phyloP scores from a whole-genome alignment of 2,329 filamentous ascomycete species.

The Calonectria crousiana region DNA sequence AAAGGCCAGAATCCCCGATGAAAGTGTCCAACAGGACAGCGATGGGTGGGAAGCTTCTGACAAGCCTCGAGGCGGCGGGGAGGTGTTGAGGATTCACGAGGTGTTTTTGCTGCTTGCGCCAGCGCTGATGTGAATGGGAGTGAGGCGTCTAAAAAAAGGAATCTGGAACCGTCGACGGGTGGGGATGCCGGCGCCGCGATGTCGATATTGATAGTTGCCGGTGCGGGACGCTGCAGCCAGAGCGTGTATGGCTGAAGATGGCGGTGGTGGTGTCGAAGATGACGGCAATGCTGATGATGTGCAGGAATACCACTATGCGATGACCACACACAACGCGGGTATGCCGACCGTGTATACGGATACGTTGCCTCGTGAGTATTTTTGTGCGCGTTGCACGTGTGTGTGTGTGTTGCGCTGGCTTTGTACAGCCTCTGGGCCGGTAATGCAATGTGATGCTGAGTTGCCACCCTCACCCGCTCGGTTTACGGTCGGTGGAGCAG shows the following conservation, averaged over 20 bases:
- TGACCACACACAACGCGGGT: neutral
- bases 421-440: neutral
- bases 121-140: neutral
- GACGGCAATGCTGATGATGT: slow-evolving; percentile 3
- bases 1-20: neutral
- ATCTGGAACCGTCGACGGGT: slow-evolving; percentile 13
- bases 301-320: neutral
- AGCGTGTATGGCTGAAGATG: neutral
- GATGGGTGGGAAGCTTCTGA: slow-evolving; percentile 3
- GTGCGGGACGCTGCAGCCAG: slow-evolving; percentile 11
- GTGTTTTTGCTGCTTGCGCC: neutral
- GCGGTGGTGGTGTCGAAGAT: neutral
- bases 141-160: slow-evolving; percentile 11
- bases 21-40: neutral
- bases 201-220: slow-evolving; percentile 7
- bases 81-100: neutral
- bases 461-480: slow-evolving; percentile 11
- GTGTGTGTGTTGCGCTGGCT: neutral
- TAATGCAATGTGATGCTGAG: slow-evolving; percentile 7
- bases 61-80: slow-evolving; percentile 3
- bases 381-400: neutral
- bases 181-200: slow-evolving; percentile 6
- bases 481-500: neutral
- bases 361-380: neutral
- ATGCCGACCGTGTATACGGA: neutral